Conservation (phyloP, 257 asterid species). For the Vinca minor region DNA sequence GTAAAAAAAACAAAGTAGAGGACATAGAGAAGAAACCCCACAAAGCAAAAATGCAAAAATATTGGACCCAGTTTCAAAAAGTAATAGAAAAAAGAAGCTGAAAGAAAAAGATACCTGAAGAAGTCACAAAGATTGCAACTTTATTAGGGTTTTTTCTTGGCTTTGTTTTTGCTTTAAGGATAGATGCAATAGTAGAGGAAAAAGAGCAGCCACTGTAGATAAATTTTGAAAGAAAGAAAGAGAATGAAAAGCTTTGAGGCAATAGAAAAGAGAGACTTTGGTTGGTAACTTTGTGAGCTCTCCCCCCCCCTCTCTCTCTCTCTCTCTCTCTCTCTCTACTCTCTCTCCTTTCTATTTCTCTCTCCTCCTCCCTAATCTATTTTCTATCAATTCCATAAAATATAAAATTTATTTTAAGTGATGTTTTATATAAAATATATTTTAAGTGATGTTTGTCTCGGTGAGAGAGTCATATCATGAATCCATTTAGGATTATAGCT, state of each 20-base stretch:
- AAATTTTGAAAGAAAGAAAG: conserved; percentile 7
- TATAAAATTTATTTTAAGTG: too few relatives aligned
- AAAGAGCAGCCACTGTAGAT: conserved; percentile 7
- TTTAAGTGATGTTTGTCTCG: too few relatives aligned
- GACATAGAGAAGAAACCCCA: conserved; percentile 40
- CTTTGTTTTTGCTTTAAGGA: conserved; percentile 22
- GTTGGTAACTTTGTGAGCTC: conserved; percentile 30
- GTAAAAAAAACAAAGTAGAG: conserved; percentile 30
- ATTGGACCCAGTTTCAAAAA: conserved; percentile 51
- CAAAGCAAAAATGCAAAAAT: conserved; percentile 40
- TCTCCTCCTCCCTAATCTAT: background rate
- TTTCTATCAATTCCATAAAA: background rate
- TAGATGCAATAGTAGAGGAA: conserved; percentile 25
- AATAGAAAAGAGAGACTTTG: conserved; percentile 28
- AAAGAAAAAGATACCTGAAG: conserved; percentile 34
- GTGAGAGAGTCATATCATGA: too few relatives aligned
- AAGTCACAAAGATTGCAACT: conserved; percentile 57
- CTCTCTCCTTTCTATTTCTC: background rate
- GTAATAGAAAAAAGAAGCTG: conserved; percentile 33
- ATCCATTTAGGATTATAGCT: too few relatives aligned
- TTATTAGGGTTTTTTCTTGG: conserved; percentile 31
- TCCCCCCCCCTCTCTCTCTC: conserved; percentile 3
- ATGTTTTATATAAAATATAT: too few relatives aligned
- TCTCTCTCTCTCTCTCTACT: background rate
- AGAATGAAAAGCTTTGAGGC: conserved; percentile 24